Percentiles rank a stretch among this genome's conserved stretches.
Evolutionary conservation across 2,329 filamentous ascomycete species (phyloP).

Genomic region (Arthroderma sp.): DNA sequence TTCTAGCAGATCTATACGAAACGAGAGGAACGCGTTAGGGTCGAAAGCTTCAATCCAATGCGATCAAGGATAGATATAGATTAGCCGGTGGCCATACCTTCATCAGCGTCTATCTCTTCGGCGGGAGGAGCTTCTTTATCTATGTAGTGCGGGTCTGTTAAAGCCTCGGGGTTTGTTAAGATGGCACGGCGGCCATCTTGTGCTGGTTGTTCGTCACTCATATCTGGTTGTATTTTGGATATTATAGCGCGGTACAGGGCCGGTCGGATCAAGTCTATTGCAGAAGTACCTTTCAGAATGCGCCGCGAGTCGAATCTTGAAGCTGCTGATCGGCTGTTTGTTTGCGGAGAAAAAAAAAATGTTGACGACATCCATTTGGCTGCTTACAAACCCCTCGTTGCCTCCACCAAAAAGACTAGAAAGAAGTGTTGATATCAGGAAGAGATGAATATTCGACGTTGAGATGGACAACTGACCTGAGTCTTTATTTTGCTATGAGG

Average conservation of each 20-base stretch:
- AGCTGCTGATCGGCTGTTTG: too few relatives aligned
- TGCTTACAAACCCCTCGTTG: too few relatives aligned
- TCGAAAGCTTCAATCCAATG: background rate
- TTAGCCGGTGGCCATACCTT: slow-evolving; percentile 41
- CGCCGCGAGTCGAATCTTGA: too few relatives aligned
- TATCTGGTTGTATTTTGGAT: background rate
- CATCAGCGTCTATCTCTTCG: slow-evolving; percentile 67
- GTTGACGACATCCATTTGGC: background rate
- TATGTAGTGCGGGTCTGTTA: slow-evolving; percentile 76
- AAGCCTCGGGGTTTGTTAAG: slow-evolving; percentile 64
- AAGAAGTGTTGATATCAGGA: too few relatives aligned
- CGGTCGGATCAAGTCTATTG: too few relatives aligned
- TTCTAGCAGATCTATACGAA: slow-evolving; percentile 42
- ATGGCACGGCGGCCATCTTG: slow-evolving; percentile 46
- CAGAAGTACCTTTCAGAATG: too few relatives aligned
- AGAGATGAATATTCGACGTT: too few relatives aligned
- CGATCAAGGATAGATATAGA: background rate
- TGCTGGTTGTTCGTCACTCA: slow-evolving; percentile 18
- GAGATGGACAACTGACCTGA: too few relatives aligned
- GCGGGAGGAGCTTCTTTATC: slow-evolving; percentile 55
- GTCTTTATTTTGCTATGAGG: too few relatives aligned
- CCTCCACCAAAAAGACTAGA: too few relatives aligned
- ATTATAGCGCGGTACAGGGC: too few relatives aligned
- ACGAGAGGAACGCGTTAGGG: background rate
- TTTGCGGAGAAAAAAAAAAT: background rate